A percentile compares a stretch with the other conserved stretches of the same genome.
Conservation (phyloP, 2,329 filamentous ascomycete species). For the Amauroascus niger region DNA sequence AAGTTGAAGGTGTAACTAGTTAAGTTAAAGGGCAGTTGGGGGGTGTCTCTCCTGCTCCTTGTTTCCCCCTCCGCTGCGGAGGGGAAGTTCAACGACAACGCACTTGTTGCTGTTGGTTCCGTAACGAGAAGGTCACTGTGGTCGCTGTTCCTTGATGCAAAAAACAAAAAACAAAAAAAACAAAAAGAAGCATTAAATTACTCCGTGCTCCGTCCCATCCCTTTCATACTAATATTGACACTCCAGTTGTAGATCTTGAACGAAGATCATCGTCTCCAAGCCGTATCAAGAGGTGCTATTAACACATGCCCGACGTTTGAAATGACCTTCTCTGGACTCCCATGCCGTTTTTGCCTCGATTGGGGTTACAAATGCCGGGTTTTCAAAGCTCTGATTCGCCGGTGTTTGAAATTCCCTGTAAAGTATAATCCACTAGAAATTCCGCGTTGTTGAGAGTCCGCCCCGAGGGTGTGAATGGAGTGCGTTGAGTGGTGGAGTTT, state of each 20-base stretch:
- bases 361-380: not conserved
- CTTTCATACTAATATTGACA: too few species aligned
- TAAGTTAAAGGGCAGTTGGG: too few species aligned
- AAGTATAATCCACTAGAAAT: slow-evolving; percentile 5
- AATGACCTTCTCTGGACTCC: not conserved
- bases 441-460: not conserved
- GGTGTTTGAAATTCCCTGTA: not conserved
- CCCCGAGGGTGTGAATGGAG: not conserved
- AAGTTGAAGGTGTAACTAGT: too few species aligned
- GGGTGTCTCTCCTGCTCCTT: too few species aligned
- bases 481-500: not conserved
- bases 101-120: not conserved
- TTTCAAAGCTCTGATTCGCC: too few species aligned
- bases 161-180: too few species aligned
- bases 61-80: not conserved
- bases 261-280: not conserved
- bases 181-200: too few species aligned
- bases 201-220: too few species aligned
- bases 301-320: slow-evolving; percentile 1
- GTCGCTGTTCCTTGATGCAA: not conserved
- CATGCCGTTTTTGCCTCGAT: too few species aligned
- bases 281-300: not conserved
- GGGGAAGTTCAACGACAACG: not conserved
- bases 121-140: not conserved
- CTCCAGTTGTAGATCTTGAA: not conserved